Conservation (phyloP, 495 filamentous ascomycete species). For the Cudoniella acicularis region DNA sequence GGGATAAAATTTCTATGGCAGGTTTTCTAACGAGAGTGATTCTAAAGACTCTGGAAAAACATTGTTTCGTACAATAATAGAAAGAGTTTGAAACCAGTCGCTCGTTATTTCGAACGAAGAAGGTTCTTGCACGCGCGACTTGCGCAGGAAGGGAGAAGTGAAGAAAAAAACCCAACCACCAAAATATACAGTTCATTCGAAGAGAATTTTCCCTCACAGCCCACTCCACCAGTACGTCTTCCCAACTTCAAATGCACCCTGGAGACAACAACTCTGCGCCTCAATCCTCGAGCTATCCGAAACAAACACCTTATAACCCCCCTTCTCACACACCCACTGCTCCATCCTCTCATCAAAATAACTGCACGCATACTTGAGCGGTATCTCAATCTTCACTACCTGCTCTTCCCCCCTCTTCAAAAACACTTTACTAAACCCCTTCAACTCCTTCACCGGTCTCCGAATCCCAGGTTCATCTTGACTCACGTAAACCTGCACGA, state of each 20-base stretch:
- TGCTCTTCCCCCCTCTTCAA: conserved; percentile 57
- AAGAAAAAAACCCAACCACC: too few relatives aligned
- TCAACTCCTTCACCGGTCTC: conserved; percentile 64
- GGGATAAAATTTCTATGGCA: too few relatives aligned
- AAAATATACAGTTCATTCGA: too few relatives aligned
- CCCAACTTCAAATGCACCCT: conserved; percentile 42
- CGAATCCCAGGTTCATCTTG: conserved; percentile 47
- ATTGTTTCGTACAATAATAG: too few relatives aligned
- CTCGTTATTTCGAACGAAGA: too few relatives aligned
- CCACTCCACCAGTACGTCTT: conserved; percentile 56
- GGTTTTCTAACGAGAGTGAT: too few relatives aligned
- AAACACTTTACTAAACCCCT: conserved; percentile 68
- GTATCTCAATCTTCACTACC: conserved; percentile 51
- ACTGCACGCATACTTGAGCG: conserved; percentile 55
- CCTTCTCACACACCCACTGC: conserved; percentile 62
- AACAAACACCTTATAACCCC: conserved; percentile 55
- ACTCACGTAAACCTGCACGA: conserved; percentile 59
- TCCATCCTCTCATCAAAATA: conserved; percentile 66
- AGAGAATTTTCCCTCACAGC: too few relatives aligned
- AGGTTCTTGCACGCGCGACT: too few relatives aligned
- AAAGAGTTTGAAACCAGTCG: too few relatives aligned
- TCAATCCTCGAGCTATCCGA: conserved; percentile 13
- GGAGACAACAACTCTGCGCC: conserved; percentile 40
- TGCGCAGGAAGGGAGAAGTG: too few relatives aligned
- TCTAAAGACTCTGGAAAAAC: too few relatives aligned